Conservation (phyloP, 1,284 basidiomycete genomes). For the Golubevia pallescens region DNA sequence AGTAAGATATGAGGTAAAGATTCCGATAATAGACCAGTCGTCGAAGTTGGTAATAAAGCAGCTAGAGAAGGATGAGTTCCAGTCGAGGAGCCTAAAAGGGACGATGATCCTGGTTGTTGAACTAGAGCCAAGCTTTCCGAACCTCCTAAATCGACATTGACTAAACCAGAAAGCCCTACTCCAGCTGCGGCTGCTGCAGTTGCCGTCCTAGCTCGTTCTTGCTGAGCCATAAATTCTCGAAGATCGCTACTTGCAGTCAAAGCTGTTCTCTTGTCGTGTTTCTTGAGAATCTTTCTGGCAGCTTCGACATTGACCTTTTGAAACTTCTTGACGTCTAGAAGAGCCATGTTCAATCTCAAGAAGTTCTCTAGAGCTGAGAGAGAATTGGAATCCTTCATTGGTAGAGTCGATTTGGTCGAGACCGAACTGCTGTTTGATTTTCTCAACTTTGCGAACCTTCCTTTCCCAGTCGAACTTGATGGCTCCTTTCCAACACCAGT, state of each 20-base stretch:
- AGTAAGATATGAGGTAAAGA: slow-evolving; percentile 78
- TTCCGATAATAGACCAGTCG: slow-evolving; percentile 44
- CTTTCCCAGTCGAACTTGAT: slow-evolving; percentile 7
- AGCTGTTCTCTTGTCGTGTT: slow-evolving; percentile 84
- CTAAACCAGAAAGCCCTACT: slow-evolving; percentile 10
- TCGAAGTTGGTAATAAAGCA: slow-evolving; percentile 37
- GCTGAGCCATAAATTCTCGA: slow-evolving; percentile 40
- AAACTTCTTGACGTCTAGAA: slow-evolving; percentile 81
- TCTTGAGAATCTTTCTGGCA: slow-evolving; percentile 75
- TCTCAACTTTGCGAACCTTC: background rate
- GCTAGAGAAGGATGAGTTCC: slow-evolving; percentile 46
- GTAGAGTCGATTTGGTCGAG: background rate
- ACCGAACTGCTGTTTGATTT: background rate
- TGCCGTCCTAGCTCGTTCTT: slow-evolving; percentile 29
- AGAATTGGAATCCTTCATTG: slow-evolving; percentile 26
- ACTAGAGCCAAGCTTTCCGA: background rate
- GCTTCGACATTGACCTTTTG: slow-evolving; percentile 87
- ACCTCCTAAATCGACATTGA: background rate
- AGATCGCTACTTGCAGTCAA: slow-evolving; percentile 66
- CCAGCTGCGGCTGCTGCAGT: slow-evolving; percentile 26
- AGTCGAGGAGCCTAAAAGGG: background rate
- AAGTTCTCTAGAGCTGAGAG: slow-evolving; percentile 73
- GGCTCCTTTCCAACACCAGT: slow-evolving; percentile 7
- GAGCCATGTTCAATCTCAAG: slow-evolving; percentile 78
- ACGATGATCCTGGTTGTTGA: background rate